phyloP scores from a whole-genome alignment of 805 yeast genomes.

The Spathaspora gorwiae region DNA sequence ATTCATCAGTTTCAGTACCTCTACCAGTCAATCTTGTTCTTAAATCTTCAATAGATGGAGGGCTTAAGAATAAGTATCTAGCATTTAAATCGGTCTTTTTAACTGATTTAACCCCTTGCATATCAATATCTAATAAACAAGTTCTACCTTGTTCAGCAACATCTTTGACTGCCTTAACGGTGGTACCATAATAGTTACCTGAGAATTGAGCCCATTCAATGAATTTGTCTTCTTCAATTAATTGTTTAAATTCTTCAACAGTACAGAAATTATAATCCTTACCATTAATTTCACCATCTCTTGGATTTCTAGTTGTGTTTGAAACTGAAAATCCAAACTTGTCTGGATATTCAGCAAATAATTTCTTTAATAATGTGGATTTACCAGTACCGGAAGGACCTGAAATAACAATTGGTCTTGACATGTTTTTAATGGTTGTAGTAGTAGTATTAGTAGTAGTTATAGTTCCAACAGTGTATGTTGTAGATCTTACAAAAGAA shows the following conservation, averaged over 20 bases:
- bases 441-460: neutral
- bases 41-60: conserved; percentile 83
- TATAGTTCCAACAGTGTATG: neutral
- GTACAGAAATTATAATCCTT: conserved; percentile 83
- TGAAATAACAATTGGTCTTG: conserved; percentile 87
- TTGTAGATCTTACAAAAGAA: neutral
- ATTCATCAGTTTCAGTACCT: conserved; percentile 92
- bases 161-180: conserved; percentile 78
- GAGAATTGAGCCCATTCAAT: conserved; percentile 98
- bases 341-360: conserved; percentile 86
- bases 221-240: conserved; percentile 72
- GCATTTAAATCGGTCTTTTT: conserved; percentile 81
- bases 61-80: conserved; percentile 80
- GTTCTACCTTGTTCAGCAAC: conserved; percentile 61
- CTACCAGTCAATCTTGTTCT: conserved; percentile 74
- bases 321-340: conserved; percentile 93
- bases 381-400: conserved; percentile 98
- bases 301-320: conserved; percentile 85
- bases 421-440: neutral
- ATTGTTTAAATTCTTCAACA: conserved; percentile 71
- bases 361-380: conserved; percentile 84
- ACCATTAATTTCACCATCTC: conserved; percentile 88
- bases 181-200: conserved; percentile 96
- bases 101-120: conserved; percentile 97
- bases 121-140: conserved; percentile 94